Base-by-base conservation (phyloP, 2,329 filamentous ascomycete genomes). In the Ploettnerulaceae sp. region DNA sequence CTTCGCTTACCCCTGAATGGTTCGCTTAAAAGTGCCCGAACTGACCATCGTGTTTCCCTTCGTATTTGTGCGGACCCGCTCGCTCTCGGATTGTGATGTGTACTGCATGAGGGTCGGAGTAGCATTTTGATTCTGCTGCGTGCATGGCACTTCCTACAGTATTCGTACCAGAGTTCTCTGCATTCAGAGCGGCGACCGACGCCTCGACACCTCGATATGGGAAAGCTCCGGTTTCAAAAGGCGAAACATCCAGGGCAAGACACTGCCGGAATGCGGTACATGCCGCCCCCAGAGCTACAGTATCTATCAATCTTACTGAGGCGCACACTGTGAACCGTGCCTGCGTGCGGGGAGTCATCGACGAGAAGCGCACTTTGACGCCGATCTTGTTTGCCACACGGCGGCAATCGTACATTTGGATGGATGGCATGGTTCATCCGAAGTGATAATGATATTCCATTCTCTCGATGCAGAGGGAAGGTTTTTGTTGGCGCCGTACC, bases 81-180 rank as follows among this genome's bases (percentile, higher is more conserved):
- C 5, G 32, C 11, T 29, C 31, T 3, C 12, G 11, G 3, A 37
- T 5, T 45, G 40, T 49, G 47, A 49, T 49, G 35, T 29, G 29
- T 37, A 45, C 35, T 49, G 47, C 40, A 49, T 44, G 29, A 38
- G 12, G 12, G 41, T 35, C 47, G 28, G 40, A 36, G 24, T 31
- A 49, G 20, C 41, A 22, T 28, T 36, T 39, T 12, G 22, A 36
- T 7, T 12, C 7, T 38, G 45, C 18, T 38, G 47, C 39, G 44
- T 44, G 39, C 40, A 40, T 41, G 45, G 40, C 31, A 24, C 40
- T 45, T 45, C 22, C 29, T n/a, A n/a, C n/a, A n/a, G n/a, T n/a
- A n/a, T n/a, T n/a, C n/a, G n/a, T 40, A 2, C 9, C 12, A 21
- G 25, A 21, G 15, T 25, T 35, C 21, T 14, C 9, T 28, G 26